Base-by-base conservation (phyloP, 2,329 filamentous ascomycete genomes). In the Colletotrichum abscissum region DNA sequence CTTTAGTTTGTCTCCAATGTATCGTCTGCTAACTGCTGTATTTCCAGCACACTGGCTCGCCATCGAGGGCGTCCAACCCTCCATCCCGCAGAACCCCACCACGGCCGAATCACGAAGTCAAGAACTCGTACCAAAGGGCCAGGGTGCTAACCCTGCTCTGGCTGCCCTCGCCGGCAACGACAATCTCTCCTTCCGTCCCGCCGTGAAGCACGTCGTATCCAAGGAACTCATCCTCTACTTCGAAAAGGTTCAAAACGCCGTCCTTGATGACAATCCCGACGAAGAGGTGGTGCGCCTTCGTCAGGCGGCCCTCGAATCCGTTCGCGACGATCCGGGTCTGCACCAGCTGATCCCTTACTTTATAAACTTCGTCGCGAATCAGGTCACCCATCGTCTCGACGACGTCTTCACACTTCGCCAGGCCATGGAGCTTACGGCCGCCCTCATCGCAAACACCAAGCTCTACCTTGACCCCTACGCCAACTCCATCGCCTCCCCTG, bases 311-410 rank as follows among this genome's bases (percentile, higher is more conserved):
- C 89, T 98, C 42, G 93, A 94, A 65, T 97, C 94, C 30, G 90
- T 99, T 28, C 89, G 93, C 63, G 93, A 95, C 70, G 97, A 99
- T 79, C 95, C 97, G 0, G 96, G 96, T 49, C 90, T 98, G 52
- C 97, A 99, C 81, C 97, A 99, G 83, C 90, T 99, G 11, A 92
- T 98, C 33, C 97, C 97, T 0, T 99, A 99, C 84, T 98, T 98
- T 78, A 93, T 98, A 73, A 95, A 97, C 81, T 98, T 98, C 82
- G 93, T 98, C 78, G 93, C 95, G 24, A 96, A 98, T 81, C 97
- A 98, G 83, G 95, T 99, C 63, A 98, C 97, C 1, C 97, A 99
- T 82, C 93, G 92, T 77, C 89, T 98, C 76, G 95, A 97, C 83
- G 94, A 97, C 81, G 89, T 95, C 2, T 98, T 98, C 80, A 91